Evolutionary conservation across 208 protist genomes (phyloP).

Genomic region (Trypanosomatidae sp.): DNA sequence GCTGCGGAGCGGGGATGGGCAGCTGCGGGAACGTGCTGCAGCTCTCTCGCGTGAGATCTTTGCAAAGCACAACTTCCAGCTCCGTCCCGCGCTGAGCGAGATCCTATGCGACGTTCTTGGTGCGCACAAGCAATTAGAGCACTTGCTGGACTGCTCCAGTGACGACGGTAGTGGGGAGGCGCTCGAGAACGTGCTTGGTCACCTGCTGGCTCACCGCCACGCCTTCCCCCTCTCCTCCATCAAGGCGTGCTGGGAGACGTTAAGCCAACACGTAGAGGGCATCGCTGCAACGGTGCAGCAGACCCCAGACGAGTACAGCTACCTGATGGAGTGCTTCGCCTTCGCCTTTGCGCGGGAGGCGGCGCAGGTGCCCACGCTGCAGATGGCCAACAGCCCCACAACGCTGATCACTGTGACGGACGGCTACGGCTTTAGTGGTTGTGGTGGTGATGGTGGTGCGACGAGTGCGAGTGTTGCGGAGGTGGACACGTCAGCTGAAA

Average conservation of each 20-base stretch:
- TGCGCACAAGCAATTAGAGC: constrained; percentile 38
- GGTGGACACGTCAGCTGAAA: no score
- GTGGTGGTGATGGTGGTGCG: background rate
- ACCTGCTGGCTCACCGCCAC: constrained; percentile 54
- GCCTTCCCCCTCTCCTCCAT: constrained; percentile 36
- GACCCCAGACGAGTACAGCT: constrained; percentile 54
- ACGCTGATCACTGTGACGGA: background rate
- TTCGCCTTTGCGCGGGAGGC: constrained; percentile 57
- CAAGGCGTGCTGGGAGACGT: constrained; percentile 49
- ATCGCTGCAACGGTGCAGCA: constrained; percentile 58
- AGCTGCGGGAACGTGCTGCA: constrained; percentile 14
- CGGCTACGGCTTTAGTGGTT: no score
- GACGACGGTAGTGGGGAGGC: constrained; percentile 32
- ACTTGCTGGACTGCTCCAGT: constrained; percentile 24
- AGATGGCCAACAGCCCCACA: constrained; percentile 38
- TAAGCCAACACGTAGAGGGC: constrained; percentile 40
- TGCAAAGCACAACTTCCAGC: constrained; percentile 32
- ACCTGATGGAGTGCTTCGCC: constrained; percentile 50
- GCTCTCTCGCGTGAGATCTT: constrained; percentile 44
- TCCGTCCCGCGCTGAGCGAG: constrained; percentile 49
- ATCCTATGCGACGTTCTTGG: constrained; percentile 50
- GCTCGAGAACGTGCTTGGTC: constrained; percentile 50
- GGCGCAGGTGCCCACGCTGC: constrained; percentile 49
- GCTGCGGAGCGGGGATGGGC: constrained; percentile 14
- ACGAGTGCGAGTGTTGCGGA: background rate